Conservation (phyloP, 2,329 filamentous ascomycete genomes). For the Cladophialophora exuberans region DNA sequence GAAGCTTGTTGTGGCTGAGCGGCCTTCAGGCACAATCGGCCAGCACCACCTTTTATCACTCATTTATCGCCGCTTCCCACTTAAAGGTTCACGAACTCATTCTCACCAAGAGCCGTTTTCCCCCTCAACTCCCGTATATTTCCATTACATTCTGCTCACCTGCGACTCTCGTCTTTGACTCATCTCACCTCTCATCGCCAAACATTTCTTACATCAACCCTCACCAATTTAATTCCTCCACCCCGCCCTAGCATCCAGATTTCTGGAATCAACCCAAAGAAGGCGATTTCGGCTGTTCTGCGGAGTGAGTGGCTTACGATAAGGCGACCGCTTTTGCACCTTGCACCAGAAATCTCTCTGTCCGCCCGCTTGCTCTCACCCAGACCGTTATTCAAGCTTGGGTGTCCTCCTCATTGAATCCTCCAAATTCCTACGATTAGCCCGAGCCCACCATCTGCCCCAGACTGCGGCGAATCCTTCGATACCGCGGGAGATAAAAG, state of each 20-base stretch:
- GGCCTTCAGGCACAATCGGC: conserved; percentile 4
- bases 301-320: background rate
- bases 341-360: no score
- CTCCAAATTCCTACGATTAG: no score
- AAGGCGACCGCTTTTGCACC: conserved; percentile 6
- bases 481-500: background rate
- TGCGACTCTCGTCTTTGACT: no score
- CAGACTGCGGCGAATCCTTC: background rate
- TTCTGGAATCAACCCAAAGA: no score
- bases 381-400: no score
- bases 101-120: background rate
- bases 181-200: no score
- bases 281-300: conserved; percentile 3
- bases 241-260: no score
- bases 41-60: conserved; percentile 8
- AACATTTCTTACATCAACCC: no score
- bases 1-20: conserved; percentile 7
- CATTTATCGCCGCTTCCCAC: conserved; percentile 2
- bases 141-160: background rate
- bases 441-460: conserved; percentile 18
- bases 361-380: no score
- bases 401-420: no score
- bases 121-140: background rate
- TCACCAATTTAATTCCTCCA: no score
- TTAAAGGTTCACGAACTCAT: conserved; percentile 6